Percentiles rank a stretch among this genome's conserved stretches.
Evolutionary conservation across 495 filamentous ascomycete genomes (phyloP).

Genomic region (Penicillium manginii): DNA sequence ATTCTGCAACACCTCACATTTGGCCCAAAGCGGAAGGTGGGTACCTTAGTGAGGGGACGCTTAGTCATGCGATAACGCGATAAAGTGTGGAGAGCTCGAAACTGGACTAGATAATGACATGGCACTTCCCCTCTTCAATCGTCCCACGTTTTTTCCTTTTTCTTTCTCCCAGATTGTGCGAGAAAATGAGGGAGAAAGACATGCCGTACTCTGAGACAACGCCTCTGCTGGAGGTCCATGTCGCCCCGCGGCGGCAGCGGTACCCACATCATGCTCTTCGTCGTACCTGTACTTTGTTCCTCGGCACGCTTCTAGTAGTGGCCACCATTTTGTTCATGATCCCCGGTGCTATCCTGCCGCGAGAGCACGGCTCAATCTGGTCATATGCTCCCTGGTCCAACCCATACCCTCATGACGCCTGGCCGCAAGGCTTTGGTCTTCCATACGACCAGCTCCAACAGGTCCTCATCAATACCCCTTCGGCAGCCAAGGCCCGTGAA

Average conservation of each 20-base stretch:
- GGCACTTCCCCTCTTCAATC: slow-evolving; percentile 2
- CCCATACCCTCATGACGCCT: slow-evolving; percentile 40
- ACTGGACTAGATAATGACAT: neutral
- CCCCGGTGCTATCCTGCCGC: slow-evolving; percentile 41
- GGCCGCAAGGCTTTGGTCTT: slow-evolving; percentile 55
- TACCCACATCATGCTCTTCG: slow-evolving; percentile 72
- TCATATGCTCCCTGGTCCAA: slow-evolving; percentile 47
- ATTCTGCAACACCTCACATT: no score
- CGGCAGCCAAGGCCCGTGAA: slow-evolving; percentile 66
- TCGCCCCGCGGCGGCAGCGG: slow-evolving; percentile 55
- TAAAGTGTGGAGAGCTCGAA: slow-evolving; percentile 24
- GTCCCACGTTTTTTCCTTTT: slow-evolving; percentile 5
- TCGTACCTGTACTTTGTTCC: slow-evolving; percentile 70
- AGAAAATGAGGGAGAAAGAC: slow-evolving; percentile 46
- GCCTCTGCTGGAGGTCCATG: slow-evolving; percentile 42
- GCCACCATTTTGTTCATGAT: slow-evolving; percentile 65
- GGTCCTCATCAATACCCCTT: slow-evolving; percentile 73
- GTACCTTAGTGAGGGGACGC: neutral
- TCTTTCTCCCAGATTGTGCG: slow-evolving; percentile 9
- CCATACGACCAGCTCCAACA: slow-evolving; percentile 68
- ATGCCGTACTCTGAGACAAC: slow-evolving; percentile 49
- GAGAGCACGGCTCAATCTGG: slow-evolving; percentile 44
- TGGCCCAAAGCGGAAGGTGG: neutral
- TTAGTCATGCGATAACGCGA: slow-evolving; percentile 32
- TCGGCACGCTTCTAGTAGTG: slow-evolving; percentile 59